Percentiles rank a stretch among this genome's conserved stretches.
These are phyloP conservation scores for Lachnellula occidentalis DNA, from an alignment of 2,329 filamentous ascomycete genomes.

Conservation along the genomic window DNA sequence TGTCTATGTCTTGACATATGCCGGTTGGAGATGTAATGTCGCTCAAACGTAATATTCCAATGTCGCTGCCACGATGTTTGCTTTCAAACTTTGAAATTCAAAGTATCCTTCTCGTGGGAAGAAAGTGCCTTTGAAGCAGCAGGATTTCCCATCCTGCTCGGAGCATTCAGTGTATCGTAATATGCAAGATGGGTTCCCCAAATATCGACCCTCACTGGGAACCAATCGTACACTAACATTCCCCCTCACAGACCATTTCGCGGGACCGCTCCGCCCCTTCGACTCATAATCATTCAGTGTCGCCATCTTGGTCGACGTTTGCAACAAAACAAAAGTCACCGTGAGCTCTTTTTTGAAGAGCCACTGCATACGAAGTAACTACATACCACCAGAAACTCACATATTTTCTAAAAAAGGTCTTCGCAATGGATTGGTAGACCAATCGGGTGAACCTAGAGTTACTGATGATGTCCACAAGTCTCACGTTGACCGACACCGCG, in stretches of 20 bases:
- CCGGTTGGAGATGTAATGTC: slow-evolving; percentile 9
- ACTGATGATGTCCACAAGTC: too few relatives aligned
- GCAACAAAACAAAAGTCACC: not conserved
- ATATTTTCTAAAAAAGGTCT: too few relatives aligned
- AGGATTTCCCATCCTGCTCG: slow-evolving; percentile 14
- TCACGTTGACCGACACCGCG: too few relatives aligned
- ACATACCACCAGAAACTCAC: too few relatives aligned
- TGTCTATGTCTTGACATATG: slow-evolving; percentile 20
- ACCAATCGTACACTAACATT: slow-evolving; percentile 13
- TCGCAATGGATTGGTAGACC: too few relatives aligned
- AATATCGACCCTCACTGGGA: slow-evolving; percentile 18
- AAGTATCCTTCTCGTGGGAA: slow-evolving; percentile 2
- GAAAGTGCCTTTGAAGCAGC: slow-evolving; percentile 6
- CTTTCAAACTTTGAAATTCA: too few relatives aligned
- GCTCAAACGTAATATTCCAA: slow-evolving; percentile 16
- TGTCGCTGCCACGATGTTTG: slow-evolving; percentile 8
- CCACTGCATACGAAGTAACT: too few relatives aligned
- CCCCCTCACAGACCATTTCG: slow-evolving; percentile 6
- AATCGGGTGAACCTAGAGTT: too few relatives aligned
- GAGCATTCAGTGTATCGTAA: slow-evolving; percentile 19
- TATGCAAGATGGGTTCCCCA: slow-evolving; percentile 22
- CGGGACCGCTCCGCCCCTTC: not conserved
- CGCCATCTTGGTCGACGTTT: not conserved
- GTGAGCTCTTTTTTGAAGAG: too few relatives aligned
- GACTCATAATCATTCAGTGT: not conserved